Evolutionary conservation across 805 yeast species (phyloP).

Genomic region (Saccharomyces kudriavzevii): DNA sequence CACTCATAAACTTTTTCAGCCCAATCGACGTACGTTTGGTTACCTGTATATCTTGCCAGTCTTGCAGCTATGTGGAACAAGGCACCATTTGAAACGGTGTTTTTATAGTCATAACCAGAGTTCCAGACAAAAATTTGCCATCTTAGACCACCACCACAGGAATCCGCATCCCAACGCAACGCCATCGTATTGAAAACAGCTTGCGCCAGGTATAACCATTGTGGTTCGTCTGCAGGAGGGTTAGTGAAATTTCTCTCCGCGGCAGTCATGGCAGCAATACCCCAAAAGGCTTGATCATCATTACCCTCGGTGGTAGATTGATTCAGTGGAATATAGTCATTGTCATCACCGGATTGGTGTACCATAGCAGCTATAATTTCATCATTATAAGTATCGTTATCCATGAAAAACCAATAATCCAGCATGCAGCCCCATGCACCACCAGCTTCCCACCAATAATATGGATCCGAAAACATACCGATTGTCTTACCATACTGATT

Average conservation of each 20-base stretch:
- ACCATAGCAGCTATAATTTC: slow-evolving; percentile 53
- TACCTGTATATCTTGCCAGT: slow-evolving; percentile 72
- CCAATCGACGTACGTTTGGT: slow-evolving; percentile 65
- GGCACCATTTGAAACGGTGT: slow-evolving; percentile 85
- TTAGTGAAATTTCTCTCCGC: slow-evolving; percentile 80
- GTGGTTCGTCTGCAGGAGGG: slow-evolving; percentile 49
- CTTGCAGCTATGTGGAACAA: slow-evolving; percentile 82
- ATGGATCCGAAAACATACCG: slow-evolving; percentile 83
- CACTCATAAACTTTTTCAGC: slow-evolving; percentile 74
- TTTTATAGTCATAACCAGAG: slow-evolving; percentile 87
- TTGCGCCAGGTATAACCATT: slow-evolving; percentile 79
- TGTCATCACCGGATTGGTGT: slow-evolving; percentile 64
- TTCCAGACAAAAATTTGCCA: slow-evolving; percentile 97
- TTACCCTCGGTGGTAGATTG: slow-evolving; percentile 92
- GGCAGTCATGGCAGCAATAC: slow-evolving; percentile 83
- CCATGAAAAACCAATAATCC: slow-evolving; percentile 66
- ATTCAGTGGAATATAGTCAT: slow-evolving; percentile 78
- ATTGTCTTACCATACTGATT: slow-evolving; percentile 60
- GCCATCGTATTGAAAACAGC: slow-evolving; percentile 90
- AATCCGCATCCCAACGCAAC: slow-evolving; percentile 67
- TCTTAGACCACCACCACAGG: slow-evolving; percentile 83
- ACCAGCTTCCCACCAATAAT: slow-evolving; percentile 99
- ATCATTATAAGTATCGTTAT: slow-evolving; percentile 58
- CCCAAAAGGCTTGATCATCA: slow-evolving; percentile 98
- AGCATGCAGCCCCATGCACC: slow-evolving; percentile 86